phyloP scores from a whole-genome alignment of 2,329 filamentous ascomycete genomes.

The Fusarium sulawesiense region DNA sequence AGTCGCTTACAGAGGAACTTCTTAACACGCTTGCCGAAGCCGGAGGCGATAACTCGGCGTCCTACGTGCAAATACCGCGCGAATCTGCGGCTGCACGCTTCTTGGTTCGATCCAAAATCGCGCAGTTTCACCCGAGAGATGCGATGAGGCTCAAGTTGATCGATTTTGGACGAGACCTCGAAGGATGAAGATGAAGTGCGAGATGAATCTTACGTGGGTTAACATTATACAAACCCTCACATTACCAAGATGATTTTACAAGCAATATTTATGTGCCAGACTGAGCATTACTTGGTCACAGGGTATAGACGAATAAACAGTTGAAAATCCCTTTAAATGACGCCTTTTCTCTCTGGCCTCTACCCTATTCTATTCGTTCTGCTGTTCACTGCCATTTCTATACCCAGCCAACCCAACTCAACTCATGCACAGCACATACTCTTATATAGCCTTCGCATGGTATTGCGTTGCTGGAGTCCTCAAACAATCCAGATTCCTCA shows the following conservation, averaged over 20 bases:
- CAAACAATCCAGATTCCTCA: constrained; percentile 78
- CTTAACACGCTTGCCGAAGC: constrained; percentile 68
- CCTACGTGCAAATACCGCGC: constrained; percentile 68
- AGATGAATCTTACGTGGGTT: background rate
- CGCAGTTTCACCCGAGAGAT: constrained; percentile 73
- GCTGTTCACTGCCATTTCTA: constrained; percentile 14
- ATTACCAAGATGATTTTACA: background rate
- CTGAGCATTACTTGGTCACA: background rate
- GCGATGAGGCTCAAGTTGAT: constrained; percentile 68
- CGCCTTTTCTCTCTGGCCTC: constrained; percentile 14
- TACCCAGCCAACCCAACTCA: background rate
- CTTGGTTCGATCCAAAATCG: constrained; percentile 72
- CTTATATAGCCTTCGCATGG: constrained; percentile 64
- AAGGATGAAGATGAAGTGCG: constrained; percentile 55
- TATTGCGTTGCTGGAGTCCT: constrained; percentile 74
- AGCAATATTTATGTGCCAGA: background rate
- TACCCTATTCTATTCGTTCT: constrained; percentile 34
- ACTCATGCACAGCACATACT: background rate
- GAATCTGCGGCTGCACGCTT: constrained; percentile 74
- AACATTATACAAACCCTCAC: background rate
- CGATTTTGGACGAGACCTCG: constrained; percentile 73
- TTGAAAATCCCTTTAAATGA: background rate
- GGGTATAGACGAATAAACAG: background rate
- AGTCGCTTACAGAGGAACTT: constrained; percentile 68
- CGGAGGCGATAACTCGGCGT: constrained; percentile 64